Percentiles rank a stretch among this genome's conserved stretches.
These are phyloP conservation scores for Fusarium sp. DNA, from an alignment of 2,329 filamentous ascomycete species.

Conservation along the genomic window DNA sequence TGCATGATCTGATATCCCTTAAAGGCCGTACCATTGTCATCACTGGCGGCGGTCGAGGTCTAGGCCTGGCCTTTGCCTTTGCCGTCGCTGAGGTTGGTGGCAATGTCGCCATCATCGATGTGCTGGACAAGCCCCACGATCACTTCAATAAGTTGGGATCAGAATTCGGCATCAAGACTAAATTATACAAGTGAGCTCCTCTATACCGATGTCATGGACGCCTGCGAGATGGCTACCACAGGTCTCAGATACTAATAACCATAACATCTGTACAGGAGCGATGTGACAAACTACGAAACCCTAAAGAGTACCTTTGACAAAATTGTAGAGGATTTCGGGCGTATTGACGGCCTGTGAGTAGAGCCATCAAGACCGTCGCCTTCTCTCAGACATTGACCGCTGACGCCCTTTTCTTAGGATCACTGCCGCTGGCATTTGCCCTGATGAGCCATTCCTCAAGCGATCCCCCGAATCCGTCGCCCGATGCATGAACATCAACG, in stretches of 20 bases:
- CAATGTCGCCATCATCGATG: conserved; percentile 27
- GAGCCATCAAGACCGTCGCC: neutral
- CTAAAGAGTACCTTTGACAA: conserved; percentile 19
- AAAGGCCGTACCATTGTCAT: conserved; percentile 23
- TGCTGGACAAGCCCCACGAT: conserved; percentile 29
- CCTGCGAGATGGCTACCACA: neutral
- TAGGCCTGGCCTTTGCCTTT: conserved; percentile 25
- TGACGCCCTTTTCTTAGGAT: conserved; percentile 2
- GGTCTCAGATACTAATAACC: too few species aligned
- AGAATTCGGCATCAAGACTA: conserved; percentile 10
- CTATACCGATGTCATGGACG: neutral
- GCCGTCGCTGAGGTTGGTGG: conserved; percentile 23
- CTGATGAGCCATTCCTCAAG: conserved; percentile 45
- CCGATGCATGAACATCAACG: conserved; percentile 44
- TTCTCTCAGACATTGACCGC: neutral
- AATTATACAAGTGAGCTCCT: conserved; percentile 15
- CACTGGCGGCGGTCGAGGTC: conserved; percentile 20
- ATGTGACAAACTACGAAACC: conserved; percentile 19
- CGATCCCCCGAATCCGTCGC: conserved; percentile 39
- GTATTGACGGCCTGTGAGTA: conserved; percentile 23
- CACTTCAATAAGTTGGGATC: conserved; percentile 27
- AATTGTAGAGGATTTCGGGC: conserved; percentile 22
- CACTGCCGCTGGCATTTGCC: conserved; percentile 45
- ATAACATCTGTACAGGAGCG: conserved; percentile 8
- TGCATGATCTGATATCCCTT: conserved; percentile 21